Percentiles rank a stretch among this genome's conserved stretches.
These are phyloP conservation scores for Lenzites betulinus DNA, from an alignment of 768 basidiomycete species.

Conservation along the genomic window DNA sequence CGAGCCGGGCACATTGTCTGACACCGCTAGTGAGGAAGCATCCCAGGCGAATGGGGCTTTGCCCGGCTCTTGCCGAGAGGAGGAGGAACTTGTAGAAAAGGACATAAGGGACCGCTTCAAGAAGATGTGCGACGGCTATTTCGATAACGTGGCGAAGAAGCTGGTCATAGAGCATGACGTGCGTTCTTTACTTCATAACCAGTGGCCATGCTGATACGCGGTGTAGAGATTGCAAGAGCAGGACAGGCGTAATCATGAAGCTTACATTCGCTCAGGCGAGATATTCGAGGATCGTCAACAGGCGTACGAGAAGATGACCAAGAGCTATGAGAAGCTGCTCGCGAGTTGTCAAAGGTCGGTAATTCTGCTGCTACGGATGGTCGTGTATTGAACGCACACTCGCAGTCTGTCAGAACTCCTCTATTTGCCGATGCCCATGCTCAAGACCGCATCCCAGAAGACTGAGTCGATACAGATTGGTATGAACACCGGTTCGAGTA, in stretches of 20 bases:
- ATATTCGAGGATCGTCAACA: slow-evolving; percentile 99
- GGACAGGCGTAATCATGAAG: slow-evolving; percentile 96
- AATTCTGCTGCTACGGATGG: slow-evolving; percentile 25
- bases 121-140: slow-evolving; percentile 92
- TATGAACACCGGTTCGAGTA: slow-evolving; percentile 34
- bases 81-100: slow-evolving; percentile 78
- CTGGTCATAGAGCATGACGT: slow-evolving; percentile 91
- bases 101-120: slow-evolving; percentile 88
- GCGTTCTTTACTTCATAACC: slow-evolving; percentile 22
- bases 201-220: not conserved
- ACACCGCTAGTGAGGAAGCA: slow-evolving; percentile 32
- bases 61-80: slow-evolving; percentile 47
- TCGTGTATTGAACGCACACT: not conserved
- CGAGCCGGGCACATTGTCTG: slow-evolving; percentile 59
- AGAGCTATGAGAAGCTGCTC: slow-evolving; percentile 89
- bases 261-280: slow-evolving; percentile 98
- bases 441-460: slow-evolving; percentile 84
- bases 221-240: slow-evolving; percentile 91
- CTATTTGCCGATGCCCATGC: slow-evolving; percentile 72
- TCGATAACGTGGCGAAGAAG: slow-evolving; percentile 89
- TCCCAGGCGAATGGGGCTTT: slow-evolving; percentile 38
- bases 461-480: slow-evolving; percentile 82
- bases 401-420: slow-evolving; percentile 88
- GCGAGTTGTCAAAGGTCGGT: slow-evolving; percentile 86
- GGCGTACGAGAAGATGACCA: slow-evolving; percentile 98